A percentile compares a stretch with the other conserved stretches of the same genome.
phyloP scores from a whole-genome alignment of 768 basidiomycete species.

The Termitomyces sp. region DNA sequence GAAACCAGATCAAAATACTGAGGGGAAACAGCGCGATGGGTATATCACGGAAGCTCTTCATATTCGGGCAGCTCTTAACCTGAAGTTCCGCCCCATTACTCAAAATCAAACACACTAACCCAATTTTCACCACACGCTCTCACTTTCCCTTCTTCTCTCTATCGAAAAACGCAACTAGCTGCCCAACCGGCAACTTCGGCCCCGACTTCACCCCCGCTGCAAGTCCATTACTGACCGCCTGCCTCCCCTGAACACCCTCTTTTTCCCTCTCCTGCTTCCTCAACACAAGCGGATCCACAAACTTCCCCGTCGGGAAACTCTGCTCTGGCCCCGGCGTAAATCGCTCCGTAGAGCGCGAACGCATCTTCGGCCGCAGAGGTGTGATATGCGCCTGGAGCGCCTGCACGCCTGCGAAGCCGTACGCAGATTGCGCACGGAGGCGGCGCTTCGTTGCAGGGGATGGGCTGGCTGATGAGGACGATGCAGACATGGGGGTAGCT shows the following conservation, averaged over 20 bases:
- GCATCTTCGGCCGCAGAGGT: conserved; percentile 29
- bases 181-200: conserved; percentile 68
- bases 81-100: not conserved
- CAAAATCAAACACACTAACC: not conserved
- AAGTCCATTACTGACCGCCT: conserved; percentile 19
- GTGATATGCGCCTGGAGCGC: conserved; percentile 19
- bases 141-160: conserved; percentile 26
- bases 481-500: not conserved
- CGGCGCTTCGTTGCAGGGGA: conserved; percentile 27
- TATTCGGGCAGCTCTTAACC: no score
- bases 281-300: conserved; percentile 73
- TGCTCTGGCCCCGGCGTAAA: conserved; percentile 17
- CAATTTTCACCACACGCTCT: not conserved
- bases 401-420: conserved; percentile 36
- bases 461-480: conserved; percentile 16
- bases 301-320: conserved; percentile 34
- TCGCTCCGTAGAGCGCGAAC: conserved; percentile 37
- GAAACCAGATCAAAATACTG: not conserved
- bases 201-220: conserved; percentile 39
- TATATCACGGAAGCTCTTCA: not conserved
- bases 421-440: conserved; percentile 55
- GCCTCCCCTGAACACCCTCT: conserved; percentile 18
- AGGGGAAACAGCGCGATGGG: no score
- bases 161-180: conserved; percentile 85
- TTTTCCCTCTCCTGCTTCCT: conserved; percentile 65